Evolutionary conservation across 192 early-diverging fungal genomes (phyloP), one percentile per base, ranked within the genome.

Genomic region (Entrophospora sp.): DNA sequence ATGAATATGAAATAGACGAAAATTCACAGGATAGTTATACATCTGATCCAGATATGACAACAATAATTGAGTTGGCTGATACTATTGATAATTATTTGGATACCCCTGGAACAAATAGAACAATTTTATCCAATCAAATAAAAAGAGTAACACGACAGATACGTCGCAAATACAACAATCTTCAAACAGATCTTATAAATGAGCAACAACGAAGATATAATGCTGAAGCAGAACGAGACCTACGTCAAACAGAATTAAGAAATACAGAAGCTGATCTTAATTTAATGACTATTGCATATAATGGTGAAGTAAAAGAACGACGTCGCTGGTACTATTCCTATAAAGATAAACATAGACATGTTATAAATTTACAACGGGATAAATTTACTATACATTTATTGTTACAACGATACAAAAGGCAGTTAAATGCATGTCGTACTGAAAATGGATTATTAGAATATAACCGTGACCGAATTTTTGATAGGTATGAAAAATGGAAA

Each of bases 31-130:
- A 58, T 34, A 36, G 30, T 36, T 36, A 58, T 36, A 58, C 32
- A 27, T 58, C 34, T 36, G 34, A 1, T 34, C 30, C 30, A 36
- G 32, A 34, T 36, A 36, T 58, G 34, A 18, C 56, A 13, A 58
- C 56, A 58, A 34, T 58, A 58, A 12, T 22, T 27, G 56, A 58
- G 12, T 58, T 58, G n/a, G 56, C 34, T 5, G 56, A 58, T 36
- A 25, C 56, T 58, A 58, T 36, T 27, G 32, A 58, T 36, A 34
- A 27, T 32, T 36, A 58, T 36, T 58, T 58, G 8, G 56, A 58
- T 36, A 58, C 13, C 36, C 6, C 34, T 9, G 12, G 12, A n/a
- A 8, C 9, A 25, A 22, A 51, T 51, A 51, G 48, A 51, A 8
- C 9, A 51, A 22, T 51, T 51, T 51, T 51, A 22, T 22, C 9